phyloP scores from a whole-genome alignment of 2,329 filamentous ascomycete genomes.

The Aureobasidium lini region DNA sequence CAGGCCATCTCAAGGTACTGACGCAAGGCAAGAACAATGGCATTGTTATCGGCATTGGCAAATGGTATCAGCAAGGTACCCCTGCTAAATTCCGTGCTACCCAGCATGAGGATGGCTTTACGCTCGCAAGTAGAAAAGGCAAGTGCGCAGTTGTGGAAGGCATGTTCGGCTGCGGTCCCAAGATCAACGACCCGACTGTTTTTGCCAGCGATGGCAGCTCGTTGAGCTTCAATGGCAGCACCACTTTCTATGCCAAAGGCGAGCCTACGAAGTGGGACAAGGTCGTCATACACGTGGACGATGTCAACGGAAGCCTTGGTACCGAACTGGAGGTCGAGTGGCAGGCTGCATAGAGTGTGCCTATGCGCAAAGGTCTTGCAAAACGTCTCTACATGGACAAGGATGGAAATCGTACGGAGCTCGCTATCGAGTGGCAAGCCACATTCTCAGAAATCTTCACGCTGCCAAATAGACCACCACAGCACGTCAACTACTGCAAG shows the following conservation, averaged over 20 bases:
- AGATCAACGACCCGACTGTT: conserved; percentile 35
- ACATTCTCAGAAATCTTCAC: no score
- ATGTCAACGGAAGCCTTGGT: conserved; percentile 19
- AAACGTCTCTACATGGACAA: no score
- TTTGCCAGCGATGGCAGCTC: conserved; percentile 33
- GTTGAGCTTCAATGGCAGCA: conserved; percentile 32
- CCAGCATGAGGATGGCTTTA: conserved; percentile 41
- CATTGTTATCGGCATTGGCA: conserved; percentile 60
- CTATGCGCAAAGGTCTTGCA: no score
- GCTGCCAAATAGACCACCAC: no score
- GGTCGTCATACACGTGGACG: conserved; percentile 34
- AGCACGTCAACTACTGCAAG: no score
- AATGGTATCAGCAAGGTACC: conserved; percentile 60
- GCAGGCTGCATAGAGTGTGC: conserved; percentile 20
- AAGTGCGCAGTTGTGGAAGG: conserved; percentile 49
- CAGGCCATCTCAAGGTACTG: conserved; percentile 53
- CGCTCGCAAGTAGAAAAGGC: conserved; percentile 52
- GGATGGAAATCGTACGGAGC: no score
- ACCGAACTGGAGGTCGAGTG: conserved; percentile 31
- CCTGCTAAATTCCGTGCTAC: conserved; percentile 59
- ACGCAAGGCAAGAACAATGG: conserved; percentile 45
- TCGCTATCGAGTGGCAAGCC: no score
- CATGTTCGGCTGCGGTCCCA: conserved; percentile 48
- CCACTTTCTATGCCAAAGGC: conserved; percentile 37
- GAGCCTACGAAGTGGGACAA: conserved; percentile 37